phyloP scores from a whole-genome alignment of 73 alveolate species.

The Stentor coeruleus region DNA sequence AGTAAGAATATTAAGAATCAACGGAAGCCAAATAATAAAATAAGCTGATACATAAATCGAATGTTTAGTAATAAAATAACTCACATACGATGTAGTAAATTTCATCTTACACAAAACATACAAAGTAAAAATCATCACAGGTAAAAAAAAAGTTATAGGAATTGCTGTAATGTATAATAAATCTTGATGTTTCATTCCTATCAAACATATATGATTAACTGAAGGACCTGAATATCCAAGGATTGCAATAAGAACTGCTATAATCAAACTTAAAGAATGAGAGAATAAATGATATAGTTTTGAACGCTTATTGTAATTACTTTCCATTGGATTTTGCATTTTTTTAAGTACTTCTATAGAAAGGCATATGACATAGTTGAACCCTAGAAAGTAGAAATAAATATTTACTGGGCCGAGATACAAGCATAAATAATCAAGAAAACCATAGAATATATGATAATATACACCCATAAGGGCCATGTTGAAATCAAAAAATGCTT shows the following conservation, averaged over 20 bases:
- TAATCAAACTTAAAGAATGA: neutral
- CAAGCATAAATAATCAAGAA: neutral
- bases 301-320: neutral
- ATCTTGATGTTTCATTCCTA: neutral
- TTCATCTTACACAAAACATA: neutral
- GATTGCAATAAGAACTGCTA: neutral
- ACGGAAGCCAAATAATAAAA: neutral
- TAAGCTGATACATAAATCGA: neutral
- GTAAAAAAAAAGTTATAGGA: neutral
- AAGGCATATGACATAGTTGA: neutral
- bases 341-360: neutral
- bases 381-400: neutral
- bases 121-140: neutral
- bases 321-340: neutral
- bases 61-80: neutral
- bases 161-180: neutral
- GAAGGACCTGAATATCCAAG: neutral
- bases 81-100: neutral
- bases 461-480: neutral
- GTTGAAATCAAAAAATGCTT: neutral
- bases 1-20: no score
- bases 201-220: neutral
- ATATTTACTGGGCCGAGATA: neutral
- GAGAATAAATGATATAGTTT: neutral
- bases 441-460: neutral